These are phyloP conservation scores for Trematosphaeria pertusa DNA, from an alignment of 2,329 filamentous ascomycete species.

Conservation along the genomic window DNA sequence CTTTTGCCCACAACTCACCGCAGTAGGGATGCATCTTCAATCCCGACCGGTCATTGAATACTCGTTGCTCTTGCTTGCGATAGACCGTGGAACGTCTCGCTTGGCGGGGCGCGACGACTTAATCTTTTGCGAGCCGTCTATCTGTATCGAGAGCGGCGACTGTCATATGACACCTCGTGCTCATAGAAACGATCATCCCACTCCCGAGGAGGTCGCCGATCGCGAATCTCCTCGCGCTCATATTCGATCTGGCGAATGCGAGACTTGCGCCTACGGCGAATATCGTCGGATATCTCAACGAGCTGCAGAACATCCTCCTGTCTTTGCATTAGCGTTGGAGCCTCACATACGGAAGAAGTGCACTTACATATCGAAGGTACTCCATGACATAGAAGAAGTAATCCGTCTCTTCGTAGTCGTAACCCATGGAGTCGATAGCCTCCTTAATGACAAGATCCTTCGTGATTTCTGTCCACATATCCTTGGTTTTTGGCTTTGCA, in stretches of 20 bases:
- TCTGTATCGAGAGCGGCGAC: slow-evolving; percentile 46
- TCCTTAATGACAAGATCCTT: slow-evolving; percentile 88
- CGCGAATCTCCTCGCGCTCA: slow-evolving; percentile 63
- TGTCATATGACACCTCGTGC: slow-evolving; percentile 71
- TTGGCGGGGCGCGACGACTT: no score
- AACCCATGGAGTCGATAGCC: slow-evolving; percentile 83
- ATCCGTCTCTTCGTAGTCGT: slow-evolving; percentile 89
- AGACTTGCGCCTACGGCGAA: slow-evolving; percentile 70
- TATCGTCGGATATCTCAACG: slow-evolving; percentile 81
- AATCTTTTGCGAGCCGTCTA: no score
- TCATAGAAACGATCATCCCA: slow-evolving; percentile 72
- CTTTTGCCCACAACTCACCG: no score
- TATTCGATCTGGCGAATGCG: slow-evolving; percentile 68
- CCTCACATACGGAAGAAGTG: neutral
- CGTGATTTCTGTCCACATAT: slow-evolving; percentile 96
- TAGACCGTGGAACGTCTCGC: no score
- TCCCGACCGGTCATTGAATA: no score
- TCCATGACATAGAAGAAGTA: slow-evolving; percentile 92
- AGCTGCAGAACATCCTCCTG: slow-evolving; percentile 88
- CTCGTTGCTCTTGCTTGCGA: no score
- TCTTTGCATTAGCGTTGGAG: slow-evolving; percentile 14
- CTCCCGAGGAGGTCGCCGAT: slow-evolving; percentile 51
- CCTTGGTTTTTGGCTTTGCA: slow-evolving; percentile 48
- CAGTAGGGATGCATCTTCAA: no score
- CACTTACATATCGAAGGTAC: slow-evolving; percentile 84